These are phyloP conservation scores for Pseudonectria buxi DNA, from an alignment of 2,329 filamentous ascomycete genomes.

Conservation along the genomic window DNA sequence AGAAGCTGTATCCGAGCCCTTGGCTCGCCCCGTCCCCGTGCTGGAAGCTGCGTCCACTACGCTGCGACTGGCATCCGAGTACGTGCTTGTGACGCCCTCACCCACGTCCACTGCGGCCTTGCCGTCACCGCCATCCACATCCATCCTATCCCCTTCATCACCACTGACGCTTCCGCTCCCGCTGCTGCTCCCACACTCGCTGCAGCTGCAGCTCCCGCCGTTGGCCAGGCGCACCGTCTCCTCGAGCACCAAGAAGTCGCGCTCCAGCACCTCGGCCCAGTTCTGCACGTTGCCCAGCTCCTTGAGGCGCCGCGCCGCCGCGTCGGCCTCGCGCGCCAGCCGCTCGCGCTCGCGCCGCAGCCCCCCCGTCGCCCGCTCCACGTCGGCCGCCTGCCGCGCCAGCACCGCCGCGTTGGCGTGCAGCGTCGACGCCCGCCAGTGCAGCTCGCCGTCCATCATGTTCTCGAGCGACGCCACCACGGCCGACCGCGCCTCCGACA, in stretches of 20 bases:
- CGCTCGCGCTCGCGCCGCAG: slow-evolving; percentile 59
- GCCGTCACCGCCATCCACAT: slow-evolving; percentile 1
- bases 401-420: slow-evolving; percentile 63
- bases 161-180: slow-evolving; percentile 11
- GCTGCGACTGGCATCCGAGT: slow-evolving; percentile 33
- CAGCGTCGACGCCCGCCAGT: slow-evolving; percentile 59
- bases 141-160: slow-evolving; percentile 10
- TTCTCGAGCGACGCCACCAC: slow-evolving; percentile 60
- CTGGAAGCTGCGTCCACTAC: slow-evolving; percentile 32
- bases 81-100: slow-evolving; percentile 18
- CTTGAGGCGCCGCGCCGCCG: slow-evolving; percentile 60
- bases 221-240: slow-evolving; percentile 56
- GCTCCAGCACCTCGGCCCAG: slow-evolving; percentile 76
- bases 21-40: slow-evolving; percentile 25
- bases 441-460: slow-evolving; percentile 61
- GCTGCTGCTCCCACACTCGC: slow-evolving; percentile 27
- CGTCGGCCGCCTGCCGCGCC: slow-evolving; percentile 58
- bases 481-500: slow-evolving; percentile 51
- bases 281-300: slow-evolving; percentile 79
- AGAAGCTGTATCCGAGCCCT: slow-evolving; percentile 33
- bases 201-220: slow-evolving; percentile 32
- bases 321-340: slow-evolving; percentile 56
- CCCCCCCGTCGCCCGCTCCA: slow-evolving; percentile 52
- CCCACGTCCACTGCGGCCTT: slow-evolving; percentile 14
- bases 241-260: slow-evolving; percentile 57